These are phyloP conservation scores for Salvia miltiorrhiza DNA, from an alignment of 257 asterid genomes.

Conservation along the genomic window DNA sequence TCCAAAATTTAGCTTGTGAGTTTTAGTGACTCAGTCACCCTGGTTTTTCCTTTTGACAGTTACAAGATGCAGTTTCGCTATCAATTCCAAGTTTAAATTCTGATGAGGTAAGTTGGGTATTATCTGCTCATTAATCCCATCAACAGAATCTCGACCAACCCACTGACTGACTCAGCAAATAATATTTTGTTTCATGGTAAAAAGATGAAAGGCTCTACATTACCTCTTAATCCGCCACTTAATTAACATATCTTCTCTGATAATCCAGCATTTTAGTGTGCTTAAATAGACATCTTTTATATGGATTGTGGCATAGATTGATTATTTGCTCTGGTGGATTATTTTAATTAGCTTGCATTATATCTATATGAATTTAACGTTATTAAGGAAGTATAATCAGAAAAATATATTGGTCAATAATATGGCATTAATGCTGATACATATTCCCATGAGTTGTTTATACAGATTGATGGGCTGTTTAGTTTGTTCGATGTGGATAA, in stretches of 20 bases:
- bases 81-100: conserved; percentile 51
- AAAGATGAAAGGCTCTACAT: background rate
- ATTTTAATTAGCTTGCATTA: background rate
- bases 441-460: background rate
- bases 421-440: background rate
- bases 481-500: conserved; percentile 57
- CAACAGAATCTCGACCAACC: background rate
- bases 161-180: background rate
- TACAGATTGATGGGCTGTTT: conserved; percentile 63
- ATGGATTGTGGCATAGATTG: background rate
- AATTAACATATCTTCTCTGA: background rate
- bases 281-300: background rate
- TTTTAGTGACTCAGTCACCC: background rate
- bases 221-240: background rate
- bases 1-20: background rate
- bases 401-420: too few species aligned
- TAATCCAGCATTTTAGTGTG: background rate
- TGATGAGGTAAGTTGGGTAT: conserved; percentile 58
- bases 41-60: conserved; percentile 37
- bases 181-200: too few species aligned
- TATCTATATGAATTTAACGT: too few species aligned
- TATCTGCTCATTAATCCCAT: background rate
- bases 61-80: conserved; percentile 48
- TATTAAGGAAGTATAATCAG: too few species aligned
- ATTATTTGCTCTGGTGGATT: background rate